A percentile compares a stretch with the other conserved stretches of the same genome.
Evolutionary conservation across 352 stramenopile species (phyloP).

Genomic region (Phytophthora cactorum): DNA sequence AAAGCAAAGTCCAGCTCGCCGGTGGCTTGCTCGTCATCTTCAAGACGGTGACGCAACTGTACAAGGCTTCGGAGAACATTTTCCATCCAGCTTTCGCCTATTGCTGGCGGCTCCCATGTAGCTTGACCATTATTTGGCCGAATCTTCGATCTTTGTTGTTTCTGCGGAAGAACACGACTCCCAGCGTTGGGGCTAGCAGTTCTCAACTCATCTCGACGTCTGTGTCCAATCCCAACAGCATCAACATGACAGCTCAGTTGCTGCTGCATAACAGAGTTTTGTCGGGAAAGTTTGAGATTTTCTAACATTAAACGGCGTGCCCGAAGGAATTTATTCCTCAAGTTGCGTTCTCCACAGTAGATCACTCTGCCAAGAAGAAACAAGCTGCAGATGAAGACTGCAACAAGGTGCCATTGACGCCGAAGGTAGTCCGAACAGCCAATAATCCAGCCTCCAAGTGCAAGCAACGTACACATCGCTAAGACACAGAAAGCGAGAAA

Average conservation of each 20-base stretch:
- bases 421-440: slow-evolving; percentile 28
- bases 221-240: slow-evolving; percentile 53
- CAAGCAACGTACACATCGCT: slow-evolving; percentile 30
- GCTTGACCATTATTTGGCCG: slow-evolving; percentile 2
- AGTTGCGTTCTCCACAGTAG: slow-evolving; percentile 46
- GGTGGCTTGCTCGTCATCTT: slow-evolving; percentile 43
- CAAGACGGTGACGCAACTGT: slow-evolving; percentile 52
- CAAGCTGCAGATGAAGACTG: slow-evolving; percentile 48
- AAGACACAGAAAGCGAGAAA: slow-evolving; percentile 51
- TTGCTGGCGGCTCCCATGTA: slow-evolving; percentile 19
- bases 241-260: slow-evolving; percentile 71
- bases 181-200: slow-evolving; percentile 1
- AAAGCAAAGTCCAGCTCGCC: slow-evolving; percentile 71
- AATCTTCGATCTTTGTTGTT: slow-evolving; percentile 1
- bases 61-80: slow-evolving; percentile 68
- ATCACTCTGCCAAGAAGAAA: slow-evolving; percentile 45
- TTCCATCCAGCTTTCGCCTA: slow-evolving; percentile 79
- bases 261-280: slow-evolving; percentile 72
- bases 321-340: slow-evolving; percentile 59
- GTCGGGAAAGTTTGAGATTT: slow-evolving; percentile 63
- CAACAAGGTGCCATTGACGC: slow-evolving; percentile 57
- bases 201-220: slow-evolving; percentile 4
- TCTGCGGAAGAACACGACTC: slow-evolving; percentile 9
- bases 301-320: slow-evolving; percentile 68
- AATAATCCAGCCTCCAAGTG: slow-evolving; percentile 44